Evolutionary conservation across 2,329 filamentous ascomycete genomes (phyloP), one percentile per base, ranked within the genome.

Genomic region (Colletotrichum sp.): DNA sequence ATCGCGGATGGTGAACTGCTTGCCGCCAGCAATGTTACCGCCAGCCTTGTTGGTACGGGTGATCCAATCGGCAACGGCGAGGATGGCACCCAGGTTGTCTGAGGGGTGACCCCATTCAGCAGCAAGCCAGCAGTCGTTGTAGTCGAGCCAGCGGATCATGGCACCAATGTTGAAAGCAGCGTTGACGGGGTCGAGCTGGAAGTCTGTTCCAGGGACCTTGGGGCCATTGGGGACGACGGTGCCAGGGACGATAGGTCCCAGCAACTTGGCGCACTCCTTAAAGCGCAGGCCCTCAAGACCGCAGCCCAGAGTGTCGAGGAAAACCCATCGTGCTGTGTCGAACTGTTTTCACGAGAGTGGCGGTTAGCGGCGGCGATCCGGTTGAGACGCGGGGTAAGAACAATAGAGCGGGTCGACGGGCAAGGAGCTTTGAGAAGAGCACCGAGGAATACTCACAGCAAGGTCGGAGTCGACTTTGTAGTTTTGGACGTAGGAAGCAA

Each of bases 61-160:
- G 83, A 98, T 92, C 97, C 97, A 99, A 89, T 99, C 97, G 76
- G 97, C 95, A 68, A 98, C 96, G 62, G 96, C 95, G 77, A 99
- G 92, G 84, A 99, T 99, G 82, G 96, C 97, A 78, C 97, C 97
- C 80, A 99, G 87, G 90, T 99, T 99, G 89, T 99, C 97, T 6
- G 96, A 98, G 77, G 97, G 97, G 87, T 99, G 97, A 75, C 97
- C 97, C 97, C 97, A 99, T 89, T 99, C 97, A 72, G 97, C 97
- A 60, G 96, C 97, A 78, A 98, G 91, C 97, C 96, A 99, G 92
- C 97, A 98, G 91, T 99, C 97, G 86, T 99, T 99, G 92, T 98
- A 99, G 89, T 99, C 97, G 82, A 99, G 92, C 97, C 97, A 99
- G 83, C 97, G 92, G 88, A 99, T 98, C 94, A 98, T 98, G 82